Evolutionary conservation across 1,284 basidiomycete species (phyloP), one percentile per base, ranked within the genome.

Genomic region (Flammula alnicola): DNA sequence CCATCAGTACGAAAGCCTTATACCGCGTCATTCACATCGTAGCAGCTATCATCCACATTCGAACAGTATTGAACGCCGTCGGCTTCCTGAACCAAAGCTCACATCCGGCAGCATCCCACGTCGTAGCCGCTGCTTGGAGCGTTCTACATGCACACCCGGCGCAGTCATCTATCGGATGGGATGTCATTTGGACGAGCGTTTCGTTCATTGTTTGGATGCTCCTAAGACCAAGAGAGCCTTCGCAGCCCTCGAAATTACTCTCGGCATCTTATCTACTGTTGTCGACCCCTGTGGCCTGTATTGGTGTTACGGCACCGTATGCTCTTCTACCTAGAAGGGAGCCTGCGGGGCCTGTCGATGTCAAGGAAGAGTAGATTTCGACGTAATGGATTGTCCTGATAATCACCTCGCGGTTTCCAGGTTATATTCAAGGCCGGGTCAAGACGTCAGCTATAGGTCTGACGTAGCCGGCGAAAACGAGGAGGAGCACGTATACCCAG

Each of bases 131-230:
- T n/a, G 64, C 66, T 12, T 73, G 71, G 68, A 51, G 54, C 0
- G 69, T 67, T 4, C 69, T 84, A 9, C 69, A 80, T 52, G 69
- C 72, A 1, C 81, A 87, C 62, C 83, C 85, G 0, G 86, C 85
- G 0, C 84, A 86, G 60, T 72, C 78, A 1, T 83, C 80, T 3
- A 84, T 89, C 35, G 80, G 83, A 2, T 81, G 79, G 73, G 84
- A 88, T 52, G 78, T 86, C 20, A 61, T 87, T 9, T 86, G 83
- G 81, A 77, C 78, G n/a, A 74, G 60, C 11, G 35, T 66, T 1
- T 77, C 75, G 1, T 72, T 76, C 36, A 35, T 70, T 4, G 53
- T 63, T 1, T 79, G 76, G 77, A 48, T 58, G n/a, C 12, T 59
- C 5, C 22, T 55, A 6, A 41, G 51, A 31, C 47, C 50, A 10